Conservation (phyloP, 2,329 filamentous ascomycete genomes). For the Hypomyces perniciosus region DNA sequence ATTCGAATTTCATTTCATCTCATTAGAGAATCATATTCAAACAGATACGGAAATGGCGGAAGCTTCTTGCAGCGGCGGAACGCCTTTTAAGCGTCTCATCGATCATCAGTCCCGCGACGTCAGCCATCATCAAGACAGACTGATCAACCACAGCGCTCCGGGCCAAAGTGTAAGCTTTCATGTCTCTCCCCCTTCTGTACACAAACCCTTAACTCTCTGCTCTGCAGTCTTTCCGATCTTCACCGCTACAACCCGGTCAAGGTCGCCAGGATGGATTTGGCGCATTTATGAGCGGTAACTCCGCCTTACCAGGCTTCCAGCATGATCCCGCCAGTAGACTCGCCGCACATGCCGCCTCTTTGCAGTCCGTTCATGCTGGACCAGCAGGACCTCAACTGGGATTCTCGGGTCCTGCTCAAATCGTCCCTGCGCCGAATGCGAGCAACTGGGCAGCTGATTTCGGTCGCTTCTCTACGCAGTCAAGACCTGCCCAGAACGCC, state of each 20-base stretch:
- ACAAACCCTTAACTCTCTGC: not conserved
- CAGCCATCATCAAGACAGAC: conserved; percentile 36
- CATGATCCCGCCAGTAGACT: conserved; percentile 30
- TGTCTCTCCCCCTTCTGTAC: no score
- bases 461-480: conserved; percentile 26
- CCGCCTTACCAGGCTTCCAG: conserved; percentile 23
- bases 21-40: not conserved
- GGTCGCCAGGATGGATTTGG: conserved; percentile 27
- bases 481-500: conserved; percentile 17
- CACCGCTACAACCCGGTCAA: conserved; percentile 21
- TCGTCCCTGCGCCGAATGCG: conserved; percentile 19
- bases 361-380: conserved; percentile 22
- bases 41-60: conserved; percentile 29
- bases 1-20: not conserved
- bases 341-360: conserved; percentile 28
- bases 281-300: conserved; percentile 29
- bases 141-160: conserved; percentile 25
- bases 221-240: conserved; percentile 30
- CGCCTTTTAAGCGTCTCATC: conserved; percentile 38
- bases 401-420: conserved; percentile 20
- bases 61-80: conserved; percentile 36
- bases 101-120: conserved; percentile 38
- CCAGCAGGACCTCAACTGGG: conserved; percentile 17
- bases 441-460: conserved; percentile 35
- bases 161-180: conserved; percentile 25